Percentiles rank a stretch among this genome's conserved stretches.
phyloP scores from a whole-genome alignment of 2,329 filamentous ascomycete genomes.

The Penicillium sp. region DNA sequence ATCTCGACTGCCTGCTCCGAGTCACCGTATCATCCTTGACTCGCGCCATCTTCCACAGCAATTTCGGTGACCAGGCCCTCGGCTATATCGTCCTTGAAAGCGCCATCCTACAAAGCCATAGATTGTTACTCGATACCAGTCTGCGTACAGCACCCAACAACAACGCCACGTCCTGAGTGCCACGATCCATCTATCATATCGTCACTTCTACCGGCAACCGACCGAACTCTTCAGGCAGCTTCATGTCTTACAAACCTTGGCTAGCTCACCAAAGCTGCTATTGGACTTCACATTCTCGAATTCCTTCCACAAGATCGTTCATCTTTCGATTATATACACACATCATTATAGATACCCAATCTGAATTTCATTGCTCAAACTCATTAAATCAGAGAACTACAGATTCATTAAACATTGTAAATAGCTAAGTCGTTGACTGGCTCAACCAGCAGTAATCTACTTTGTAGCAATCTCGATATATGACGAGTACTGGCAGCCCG shows the following conservation, averaged over 20 bases:
- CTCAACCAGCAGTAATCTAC: too few species aligned
- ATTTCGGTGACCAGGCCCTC: background rate
- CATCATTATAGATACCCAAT: background rate
- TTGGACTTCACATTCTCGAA: background rate
- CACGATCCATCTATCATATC: background rate
- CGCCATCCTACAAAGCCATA: background rate
- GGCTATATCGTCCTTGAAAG: background rate
- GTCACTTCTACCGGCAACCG: background rate
- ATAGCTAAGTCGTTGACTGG: too few species aligned
- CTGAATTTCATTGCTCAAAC: background rate
- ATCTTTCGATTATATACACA: background rate
- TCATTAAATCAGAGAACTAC: too few species aligned
- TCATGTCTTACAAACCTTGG: background rate
- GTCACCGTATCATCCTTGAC: background rate
- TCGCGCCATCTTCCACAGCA: background rate
- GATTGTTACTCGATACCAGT: background rate
- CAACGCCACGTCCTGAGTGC: background rate
- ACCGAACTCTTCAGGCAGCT: background rate
- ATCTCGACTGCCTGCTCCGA: background rate
- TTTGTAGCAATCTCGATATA: too few species aligned
- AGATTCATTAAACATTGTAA: too few species aligned
- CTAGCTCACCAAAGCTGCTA: background rate
- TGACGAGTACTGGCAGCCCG: too few species aligned
- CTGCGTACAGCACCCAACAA: background rate
- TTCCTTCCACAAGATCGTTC: background rate